Percentiles rank a stretch among this genome's conserved stretches.
Evolutionary conservation across 108 stramenopile genomes (phyloP).

Genomic region (Mayamaea pseudoterrestris): DNA sequence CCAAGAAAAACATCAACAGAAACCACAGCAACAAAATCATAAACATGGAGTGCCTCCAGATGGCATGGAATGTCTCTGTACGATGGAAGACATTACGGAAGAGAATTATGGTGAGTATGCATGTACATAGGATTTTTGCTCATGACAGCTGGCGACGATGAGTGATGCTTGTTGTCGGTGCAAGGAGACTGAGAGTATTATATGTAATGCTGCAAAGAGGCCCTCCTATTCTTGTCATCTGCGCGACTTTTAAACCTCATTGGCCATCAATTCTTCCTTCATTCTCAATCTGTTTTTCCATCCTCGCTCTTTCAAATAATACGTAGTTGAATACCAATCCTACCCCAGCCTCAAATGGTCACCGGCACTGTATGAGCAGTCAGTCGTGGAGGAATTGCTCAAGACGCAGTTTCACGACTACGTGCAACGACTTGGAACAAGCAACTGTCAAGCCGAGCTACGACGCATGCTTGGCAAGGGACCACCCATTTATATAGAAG

Average conservation of each 20-base stretch:
- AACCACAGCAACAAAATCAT: too few relatives aligned
- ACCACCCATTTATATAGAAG: constrained; percentile 64
- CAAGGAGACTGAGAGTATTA: too few relatives aligned
- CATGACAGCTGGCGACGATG: too few relatives aligned
- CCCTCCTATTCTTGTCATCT: too few relatives aligned
- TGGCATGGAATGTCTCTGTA: constrained; percentile 51
- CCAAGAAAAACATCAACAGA: too few relatives aligned
- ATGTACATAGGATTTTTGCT: too few relatives aligned
- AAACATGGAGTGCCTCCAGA: constrained; percentile 43
- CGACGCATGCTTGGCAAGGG: constrained; percentile 48
- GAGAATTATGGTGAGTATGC: constrained; percentile 67
- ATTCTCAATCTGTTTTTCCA: not conserved
- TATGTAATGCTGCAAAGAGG: too few relatives aligned
- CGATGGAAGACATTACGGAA: constrained; percentile 78
- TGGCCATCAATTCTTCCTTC: too few relatives aligned
- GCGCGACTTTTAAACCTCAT: too few relatives aligned
- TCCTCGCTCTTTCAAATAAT: not conserved
- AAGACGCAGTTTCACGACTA: constrained; percentile 16
- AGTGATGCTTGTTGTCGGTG: too few relatives aligned
- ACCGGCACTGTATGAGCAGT: constrained; percentile 44
- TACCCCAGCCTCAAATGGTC: constrained; percentile 63
- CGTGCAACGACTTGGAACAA: constrained; percentile 45
- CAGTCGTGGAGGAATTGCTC: constrained; percentile 42
- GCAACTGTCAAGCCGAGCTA: constrained; percentile 75
- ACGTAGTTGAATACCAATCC: constrained; percentile 55